Conservation (phyloP, 2,329 filamentous ascomycete genomes). For the Colletotrichum scovillei region DNA sequence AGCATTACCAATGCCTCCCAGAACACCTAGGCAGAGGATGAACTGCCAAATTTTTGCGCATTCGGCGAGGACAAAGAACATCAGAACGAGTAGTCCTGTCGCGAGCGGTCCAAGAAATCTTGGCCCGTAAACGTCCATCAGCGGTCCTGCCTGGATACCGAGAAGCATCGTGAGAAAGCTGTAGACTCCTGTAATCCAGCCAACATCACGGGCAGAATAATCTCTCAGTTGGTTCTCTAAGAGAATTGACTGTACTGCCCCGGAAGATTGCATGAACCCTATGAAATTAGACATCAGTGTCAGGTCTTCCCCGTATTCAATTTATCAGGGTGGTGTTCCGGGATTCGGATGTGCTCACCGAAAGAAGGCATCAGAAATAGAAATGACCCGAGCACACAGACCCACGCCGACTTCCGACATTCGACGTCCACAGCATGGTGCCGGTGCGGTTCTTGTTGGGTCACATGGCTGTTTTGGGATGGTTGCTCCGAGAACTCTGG, state of each 20-base stretch:
- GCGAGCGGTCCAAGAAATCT: constrained; percentile 51
- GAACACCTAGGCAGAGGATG: constrained; percentile 54
- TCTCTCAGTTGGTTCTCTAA: constrained; percentile 53
- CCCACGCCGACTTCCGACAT: constrained; percentile 11
- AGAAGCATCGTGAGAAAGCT: constrained; percentile 57
- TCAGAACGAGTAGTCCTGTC: constrained; percentile 47
- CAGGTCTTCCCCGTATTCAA: not conserved
- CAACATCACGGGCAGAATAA: constrained; percentile 55
- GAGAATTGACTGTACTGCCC: constrained; percentile 59
- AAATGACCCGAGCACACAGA: constrained; percentile 1
- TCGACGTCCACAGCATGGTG: not conserved
- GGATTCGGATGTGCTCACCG: not conserved
- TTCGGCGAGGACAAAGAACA: constrained; percentile 57
- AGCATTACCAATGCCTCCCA: constrained; percentile 54
- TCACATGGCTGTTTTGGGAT: not conserved
- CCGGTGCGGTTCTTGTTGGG: not conserved
- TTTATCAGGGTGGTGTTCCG: not conserved
- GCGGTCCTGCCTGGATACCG: constrained; percentile 58
- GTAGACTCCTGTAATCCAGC: constrained; percentile 60
- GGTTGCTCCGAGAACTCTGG: not conserved
- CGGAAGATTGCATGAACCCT: constrained; percentile 60
- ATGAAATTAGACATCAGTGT: not conserved
- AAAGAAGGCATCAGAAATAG: constrained; percentile 22
- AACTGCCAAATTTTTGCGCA: constrained; percentile 61
- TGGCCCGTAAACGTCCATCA: constrained; percentile 60